Conservation (phyloP, 805 yeast species). For the Blastobotrys muscicola region DNA sequence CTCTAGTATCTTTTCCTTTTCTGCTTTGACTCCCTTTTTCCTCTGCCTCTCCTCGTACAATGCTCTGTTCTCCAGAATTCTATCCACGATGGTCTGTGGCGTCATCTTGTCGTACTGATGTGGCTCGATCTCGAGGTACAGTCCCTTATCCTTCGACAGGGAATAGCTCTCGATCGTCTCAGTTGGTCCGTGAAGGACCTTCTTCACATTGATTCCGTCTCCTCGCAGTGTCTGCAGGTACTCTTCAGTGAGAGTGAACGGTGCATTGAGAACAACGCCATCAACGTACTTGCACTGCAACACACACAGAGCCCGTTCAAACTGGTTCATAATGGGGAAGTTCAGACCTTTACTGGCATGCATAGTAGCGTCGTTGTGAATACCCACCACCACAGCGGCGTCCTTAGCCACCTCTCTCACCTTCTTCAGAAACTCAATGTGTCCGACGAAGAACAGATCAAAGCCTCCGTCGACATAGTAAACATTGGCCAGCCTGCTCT, state of each 20-base stretch:
- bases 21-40: constrained; percentile 75
- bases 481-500: constrained; percentile 17
- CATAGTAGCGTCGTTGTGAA: constrained; percentile 50
- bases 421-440: constrained; percentile 58
- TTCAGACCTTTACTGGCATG: constrained; percentile 49
- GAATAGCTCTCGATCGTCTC: constrained; percentile 32
- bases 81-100: constrained; percentile 58
- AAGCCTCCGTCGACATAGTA: constrained; percentile 74
- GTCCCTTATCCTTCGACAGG: constrained; percentile 25
- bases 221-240: constrained; percentile 33
- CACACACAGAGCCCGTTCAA: constrained; percentile 80
- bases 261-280: constrained; percentile 65
- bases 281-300: constrained; percentile 82
- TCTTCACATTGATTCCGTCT: constrained; percentile 26
- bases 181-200: constrained; percentile 55
- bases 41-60: constrained; percentile 80
- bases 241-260: constrained; percentile 37
- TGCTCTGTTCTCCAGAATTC: constrained; percentile 60
- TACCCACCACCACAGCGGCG: constrained; percentile 55
- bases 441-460: constrained; percentile 91
- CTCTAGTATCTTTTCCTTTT: constrained; percentile 34
- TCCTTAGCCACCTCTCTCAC: constrained; percentile 34
- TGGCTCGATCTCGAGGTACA: constrained; percentile 36
- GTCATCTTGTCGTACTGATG: constrained; percentile 60
- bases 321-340: constrained; percentile 77